Base-by-base conservation (phyloP, 345 rosid species). In the Laguncularia racemosa region DNA sequence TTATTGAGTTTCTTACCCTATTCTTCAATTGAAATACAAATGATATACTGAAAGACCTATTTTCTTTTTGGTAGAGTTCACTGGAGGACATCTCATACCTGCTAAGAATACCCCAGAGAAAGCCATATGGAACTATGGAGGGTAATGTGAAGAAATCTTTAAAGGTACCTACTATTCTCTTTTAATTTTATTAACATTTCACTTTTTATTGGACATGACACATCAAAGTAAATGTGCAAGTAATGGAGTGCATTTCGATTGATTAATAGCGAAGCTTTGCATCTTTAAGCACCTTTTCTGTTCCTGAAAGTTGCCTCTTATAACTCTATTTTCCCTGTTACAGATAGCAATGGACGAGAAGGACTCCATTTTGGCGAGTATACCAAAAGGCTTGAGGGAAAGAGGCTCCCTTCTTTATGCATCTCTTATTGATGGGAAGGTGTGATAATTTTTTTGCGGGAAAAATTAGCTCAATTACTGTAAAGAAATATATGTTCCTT, bases 71-170 rank as follows among this genome's bases (percentile, higher is more conserved):
- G 19, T 71, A 91, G 98, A 81, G 78, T 64, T 81, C 96, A 9
- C 70, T 91, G 75, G 98, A 91, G 71, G 98, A 91, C 59, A 78
- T 89, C 56, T 92, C 96, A 9, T 89, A 84, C 66, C 78, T 92
- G 81, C 75, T 89, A 14, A 86, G 95, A 66, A 92, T 92, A 72
- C 96, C 98, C 10, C 98, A 92, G 59, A 81, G 98, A 66, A 92
- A 92, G 72, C 96, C 98, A 63, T 92, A 84, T 18, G 91, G 96
- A 77, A 86, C 95, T 28, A 92, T 86, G 98, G 96, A 86, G 81
- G 80, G 86, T 55, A 89, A 89, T 71, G 98, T 86, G 46, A 89
- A 89, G 77, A 92, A 89, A 77, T 95, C 98, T 33, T 75, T 89
- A 2, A 84, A 86, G 91, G 96, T 81, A 62, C 49, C 19, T 2